Conservation (phyloP, 225 moss, liverwort and hornwort genomes). For the Straminergon stramineum region DNA sequence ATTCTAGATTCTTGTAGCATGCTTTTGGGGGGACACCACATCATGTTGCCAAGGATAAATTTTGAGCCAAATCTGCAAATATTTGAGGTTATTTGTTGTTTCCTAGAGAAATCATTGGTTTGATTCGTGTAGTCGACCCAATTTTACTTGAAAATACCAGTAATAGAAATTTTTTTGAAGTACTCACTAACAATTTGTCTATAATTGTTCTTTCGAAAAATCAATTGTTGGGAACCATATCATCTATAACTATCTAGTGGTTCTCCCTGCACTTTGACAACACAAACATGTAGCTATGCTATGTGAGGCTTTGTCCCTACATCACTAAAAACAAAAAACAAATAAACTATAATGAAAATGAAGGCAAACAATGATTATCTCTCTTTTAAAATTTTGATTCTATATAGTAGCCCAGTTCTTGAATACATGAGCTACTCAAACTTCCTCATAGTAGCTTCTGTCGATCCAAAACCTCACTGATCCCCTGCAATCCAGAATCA, state of each 20-base stretch:
- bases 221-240: fast-evolving
- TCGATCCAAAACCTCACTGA: fast-evolving
- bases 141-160: background rate
- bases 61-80: background rate
- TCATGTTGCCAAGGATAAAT: background rate
- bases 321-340: fast-evolving
- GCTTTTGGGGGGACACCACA: too few species aligned
- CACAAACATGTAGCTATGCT: fast-evolving
- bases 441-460: background rate
- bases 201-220: background rate
- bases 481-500: background rate
- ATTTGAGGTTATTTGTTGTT: background rate
- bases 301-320: background rate
- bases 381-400: background rate
- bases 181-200: background rate
- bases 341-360: fast-evolving
- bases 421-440: background rate
- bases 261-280: too few species aligned
- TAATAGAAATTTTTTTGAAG: background rate
- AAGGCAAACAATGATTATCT: background rate
- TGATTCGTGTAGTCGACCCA: fast-evolving
- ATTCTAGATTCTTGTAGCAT: background rate
- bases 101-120: fast-evolving
- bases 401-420: background rate
- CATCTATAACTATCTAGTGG: background rate